These are phyloP conservation scores for Neurospora crassa DNA, from an alignment of 2,329 filamentous ascomycete species.

Conservation along the genomic window DNA sequence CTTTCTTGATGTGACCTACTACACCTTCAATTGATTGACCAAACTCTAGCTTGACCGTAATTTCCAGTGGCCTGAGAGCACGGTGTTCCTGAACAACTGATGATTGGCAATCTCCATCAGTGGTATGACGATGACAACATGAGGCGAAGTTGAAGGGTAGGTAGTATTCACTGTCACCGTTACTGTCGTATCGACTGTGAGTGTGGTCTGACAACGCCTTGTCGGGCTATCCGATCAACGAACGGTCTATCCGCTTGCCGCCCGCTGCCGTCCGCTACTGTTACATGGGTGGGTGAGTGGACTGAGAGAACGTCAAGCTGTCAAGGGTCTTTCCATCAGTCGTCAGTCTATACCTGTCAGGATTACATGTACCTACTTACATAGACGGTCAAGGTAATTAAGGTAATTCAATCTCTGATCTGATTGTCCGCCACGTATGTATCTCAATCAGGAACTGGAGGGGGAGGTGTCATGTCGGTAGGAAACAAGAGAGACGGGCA, in stretches of 20 bases:
- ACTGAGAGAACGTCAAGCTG: not conserved
- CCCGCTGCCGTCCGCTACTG: not conserved
- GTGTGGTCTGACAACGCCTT: not conserved
- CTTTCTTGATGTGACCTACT: not conserved
- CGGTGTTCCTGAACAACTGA: not conserved
- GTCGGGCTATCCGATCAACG: not conserved
- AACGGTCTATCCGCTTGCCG: not conserved
- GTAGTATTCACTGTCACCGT: not conserved
- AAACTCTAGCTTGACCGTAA: not conserved
- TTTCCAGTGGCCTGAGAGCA: not conserved
- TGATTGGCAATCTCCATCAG: not conserved
- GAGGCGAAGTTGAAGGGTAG: not conserved
- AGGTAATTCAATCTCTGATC: too few relatives aligned
- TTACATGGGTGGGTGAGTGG: too few relatives aligned
- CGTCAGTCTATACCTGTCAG: not conserved
- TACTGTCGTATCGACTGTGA: not conserved
- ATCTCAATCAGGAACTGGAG: not conserved
- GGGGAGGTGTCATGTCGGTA: not conserved
- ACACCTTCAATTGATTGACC: not conserved
- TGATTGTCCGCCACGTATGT: too few relatives aligned
- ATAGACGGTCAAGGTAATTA: not conserved
- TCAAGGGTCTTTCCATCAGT: not conserved
- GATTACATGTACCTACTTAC: too few relatives aligned
- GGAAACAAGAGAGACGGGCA: not conserved
- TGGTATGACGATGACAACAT: not conserved